Evolutionary conservation across 257 asterid species (phyloP).

Genomic region (Anisodus tanguticus): DNA sequence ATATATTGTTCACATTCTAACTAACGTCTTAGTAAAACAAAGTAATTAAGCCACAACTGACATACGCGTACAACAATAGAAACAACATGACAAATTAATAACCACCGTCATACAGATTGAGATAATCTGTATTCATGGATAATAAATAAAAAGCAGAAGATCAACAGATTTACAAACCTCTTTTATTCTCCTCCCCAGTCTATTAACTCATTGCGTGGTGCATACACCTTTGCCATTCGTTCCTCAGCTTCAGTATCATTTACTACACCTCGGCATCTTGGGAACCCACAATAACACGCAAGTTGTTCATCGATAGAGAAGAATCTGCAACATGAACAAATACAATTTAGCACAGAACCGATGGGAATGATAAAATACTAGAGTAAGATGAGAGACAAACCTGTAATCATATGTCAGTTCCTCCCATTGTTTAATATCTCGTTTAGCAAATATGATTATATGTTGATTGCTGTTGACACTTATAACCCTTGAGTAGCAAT

Average conservation of each 20-base stretch:
- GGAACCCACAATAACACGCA: slow-evolving; percentile 84
- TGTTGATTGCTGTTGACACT: slow-evolving; percentile 70
- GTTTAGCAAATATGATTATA: slow-evolving; percentile 93
- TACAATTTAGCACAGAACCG: not conserved
- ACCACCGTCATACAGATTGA: not conserved
- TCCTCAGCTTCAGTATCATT: slow-evolving; percentile 88
- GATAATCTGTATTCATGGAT: slow-evolving; percentile 12
- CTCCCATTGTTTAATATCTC: slow-evolving; percentile 84
- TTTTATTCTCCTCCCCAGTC: slow-evolving; percentile 80
- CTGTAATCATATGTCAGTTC: slow-evolving; percentile 97
- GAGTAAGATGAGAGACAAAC: slow-evolving; percentile 45
- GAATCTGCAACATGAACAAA: slow-evolving; percentile 58
- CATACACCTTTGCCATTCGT: slow-evolving; percentile 63
- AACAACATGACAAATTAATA: not conserved
- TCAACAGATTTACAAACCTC: slow-evolving; percentile 43
- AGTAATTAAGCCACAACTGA: not conserved
- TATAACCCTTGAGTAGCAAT: slow-evolving; percentile 90
- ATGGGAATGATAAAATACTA: slow-evolving; percentile 25
- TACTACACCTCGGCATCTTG: slow-evolving; percentile 92
- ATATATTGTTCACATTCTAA: too few species aligned
- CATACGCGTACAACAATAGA: not conserved
- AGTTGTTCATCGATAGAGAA: slow-evolving; percentile 78
- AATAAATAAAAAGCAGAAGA: slow-evolving; percentile 16
- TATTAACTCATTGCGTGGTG: slow-evolving; percentile 64
- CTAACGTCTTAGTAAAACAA: too few species aligned